Evolutionary conservation across 2,329 filamentous ascomycete genomes (phyloP).

Genomic region (Fusarium oxysporum): DNA sequence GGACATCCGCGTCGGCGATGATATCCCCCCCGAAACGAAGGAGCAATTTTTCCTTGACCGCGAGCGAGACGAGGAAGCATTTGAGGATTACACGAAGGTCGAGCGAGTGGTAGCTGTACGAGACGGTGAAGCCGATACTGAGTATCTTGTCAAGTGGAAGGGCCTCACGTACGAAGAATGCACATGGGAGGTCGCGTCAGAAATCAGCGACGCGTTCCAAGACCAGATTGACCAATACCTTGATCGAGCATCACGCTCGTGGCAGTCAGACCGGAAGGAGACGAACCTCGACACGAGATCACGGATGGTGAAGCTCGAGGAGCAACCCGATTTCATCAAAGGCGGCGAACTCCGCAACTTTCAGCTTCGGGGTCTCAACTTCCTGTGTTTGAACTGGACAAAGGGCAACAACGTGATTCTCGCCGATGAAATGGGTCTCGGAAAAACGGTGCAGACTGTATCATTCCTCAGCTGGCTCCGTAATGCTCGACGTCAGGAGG

Average conservation of each 20-base stretch:
- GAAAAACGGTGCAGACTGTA: conserved; percentile 98
- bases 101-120: conserved; percentile 91
- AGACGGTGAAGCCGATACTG: conserved; percentile 81
- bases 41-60: conserved; percentile 97
- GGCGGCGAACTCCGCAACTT: conserved; percentile 90
- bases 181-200: conserved; percentile 87
- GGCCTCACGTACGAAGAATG: conserved; percentile 92
- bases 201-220: conserved; percentile 84
- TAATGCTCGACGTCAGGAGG: conserved; percentile 88
- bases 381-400: conserved; percentile 95
- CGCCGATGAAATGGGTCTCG: conserved; percentile 98
- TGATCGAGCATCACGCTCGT: conserved; percentile 83
- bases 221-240: conserved; percentile 92
- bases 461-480: conserved; percentile 97
- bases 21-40: conserved; percentile 84
- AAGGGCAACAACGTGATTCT: conserved; percentile 95
- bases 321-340: conserved; percentile 87
- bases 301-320: conserved; percentile 77
- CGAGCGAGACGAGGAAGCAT: conserved; percentile 87
- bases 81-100: conserved; percentile 90
- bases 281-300: conserved; percentile 80
- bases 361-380: conserved; percentile 94
- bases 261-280: conserved; percentile 83
- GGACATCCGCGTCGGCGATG: conserved; percentile 78
- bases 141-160: conserved; percentile 98